Conservation (phyloP, 176 grass and related monocot species). For the Chrysopogon serrulatus region DNA sequence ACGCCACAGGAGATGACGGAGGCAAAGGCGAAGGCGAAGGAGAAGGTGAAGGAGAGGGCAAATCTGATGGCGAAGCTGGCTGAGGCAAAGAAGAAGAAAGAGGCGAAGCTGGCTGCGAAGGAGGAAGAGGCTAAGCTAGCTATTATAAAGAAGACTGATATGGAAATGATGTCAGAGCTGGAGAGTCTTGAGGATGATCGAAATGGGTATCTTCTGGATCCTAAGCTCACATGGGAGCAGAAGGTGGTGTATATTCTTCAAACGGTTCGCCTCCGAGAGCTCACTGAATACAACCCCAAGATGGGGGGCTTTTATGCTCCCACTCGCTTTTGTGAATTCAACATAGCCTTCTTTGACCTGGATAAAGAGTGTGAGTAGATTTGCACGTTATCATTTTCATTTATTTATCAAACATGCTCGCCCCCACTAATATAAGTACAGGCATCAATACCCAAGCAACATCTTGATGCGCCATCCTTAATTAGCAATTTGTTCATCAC, state of each 20-base stretch:
- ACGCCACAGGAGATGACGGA: too few relatives aligned
- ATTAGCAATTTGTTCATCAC: background rate
- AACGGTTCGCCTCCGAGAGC: background rate
- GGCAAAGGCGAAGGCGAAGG: too few relatives aligned
- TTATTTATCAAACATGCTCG: background rate
- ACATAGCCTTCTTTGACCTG: background rate
- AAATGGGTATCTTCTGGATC: background rate
- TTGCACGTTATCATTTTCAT: background rate
- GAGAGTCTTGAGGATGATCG: background rate
- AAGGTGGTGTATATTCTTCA: background rate
- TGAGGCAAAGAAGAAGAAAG: too few relatives aligned
- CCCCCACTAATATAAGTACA: background rate
- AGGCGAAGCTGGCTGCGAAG: too few relatives aligned
- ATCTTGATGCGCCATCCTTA: background rate
- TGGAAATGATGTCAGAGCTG: too few relatives aligned
- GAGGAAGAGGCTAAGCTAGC: background rate
- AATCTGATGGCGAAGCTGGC: too few relatives aligned
- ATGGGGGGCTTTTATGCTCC: accelerated
- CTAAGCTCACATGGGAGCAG: background rate
- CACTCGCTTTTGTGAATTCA: background rate
- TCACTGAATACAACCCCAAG: background rate
- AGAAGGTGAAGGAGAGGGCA: too few relatives aligned
- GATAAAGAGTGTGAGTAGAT: background rate
- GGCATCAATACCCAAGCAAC: background rate
- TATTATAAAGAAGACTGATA: background rate